These are phyloP conservation scores for Plasmodium cynomolgi DNA, from an alignment of 169 alveolate genomes.

Conservation along the genomic window DNA sequence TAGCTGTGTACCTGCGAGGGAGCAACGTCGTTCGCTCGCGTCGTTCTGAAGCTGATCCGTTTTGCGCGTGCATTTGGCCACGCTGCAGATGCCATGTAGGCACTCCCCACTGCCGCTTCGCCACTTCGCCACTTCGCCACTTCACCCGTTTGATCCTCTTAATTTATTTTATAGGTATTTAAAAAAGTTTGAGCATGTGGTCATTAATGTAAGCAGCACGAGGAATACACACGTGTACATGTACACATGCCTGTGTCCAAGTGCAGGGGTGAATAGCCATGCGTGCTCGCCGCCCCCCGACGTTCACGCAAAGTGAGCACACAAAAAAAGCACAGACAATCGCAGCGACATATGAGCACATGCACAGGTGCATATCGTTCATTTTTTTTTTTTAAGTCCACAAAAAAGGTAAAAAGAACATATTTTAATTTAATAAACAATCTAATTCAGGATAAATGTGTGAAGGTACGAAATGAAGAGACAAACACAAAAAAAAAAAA, in stretches of 20 bases:
- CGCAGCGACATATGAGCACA: neutral
- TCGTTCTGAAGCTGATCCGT: neutral
- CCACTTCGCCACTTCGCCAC: neutral
- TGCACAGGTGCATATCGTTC: neutral
- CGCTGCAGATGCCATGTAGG: too few species aligned
- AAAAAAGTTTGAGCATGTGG: conserved; percentile 59
- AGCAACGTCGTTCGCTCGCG: neutral
- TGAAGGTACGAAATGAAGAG: conserved; percentile 39
- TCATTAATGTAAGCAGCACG: conserved; percentile 40
- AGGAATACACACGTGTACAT: neutral
- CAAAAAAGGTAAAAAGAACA: conserved; percentile 68
- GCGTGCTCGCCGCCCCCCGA: neutral
- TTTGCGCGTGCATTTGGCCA: neutral
- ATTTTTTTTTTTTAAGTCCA: conserved; percentile 29
- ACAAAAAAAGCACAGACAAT: neutral
- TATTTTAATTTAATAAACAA: conserved; percentile 65
- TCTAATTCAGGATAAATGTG: conserved; percentile 73
- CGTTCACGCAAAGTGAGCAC: neutral
- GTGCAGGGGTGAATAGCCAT: neutral
- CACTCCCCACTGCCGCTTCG: neutral
- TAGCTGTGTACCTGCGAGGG: neutral
- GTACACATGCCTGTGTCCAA: neutral
- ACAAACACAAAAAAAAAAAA: neutral
- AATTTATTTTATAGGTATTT: conserved; percentile 47
- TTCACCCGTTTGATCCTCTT: neutral